A percentile compares a stretch with the other conserved stretches of the same genome.
Conservation (phyloP, 495 filamentous ascomycete genomes). For the Tuber calosporum region DNA sequence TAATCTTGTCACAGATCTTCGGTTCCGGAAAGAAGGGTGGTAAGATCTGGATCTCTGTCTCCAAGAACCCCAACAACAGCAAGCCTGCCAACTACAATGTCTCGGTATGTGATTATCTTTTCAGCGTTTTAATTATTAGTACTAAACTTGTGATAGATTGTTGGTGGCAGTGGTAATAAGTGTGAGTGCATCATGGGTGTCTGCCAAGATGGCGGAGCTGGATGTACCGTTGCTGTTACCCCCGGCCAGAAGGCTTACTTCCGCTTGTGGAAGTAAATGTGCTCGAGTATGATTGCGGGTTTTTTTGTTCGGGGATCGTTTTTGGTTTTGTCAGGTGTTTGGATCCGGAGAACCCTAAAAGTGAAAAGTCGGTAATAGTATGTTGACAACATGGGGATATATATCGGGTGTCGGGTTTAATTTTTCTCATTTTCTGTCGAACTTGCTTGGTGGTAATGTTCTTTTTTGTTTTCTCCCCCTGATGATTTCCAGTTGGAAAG, state of each 20-base stretch:
- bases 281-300: not conserved
- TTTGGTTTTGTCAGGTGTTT: not conserved
- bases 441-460: not conserved
- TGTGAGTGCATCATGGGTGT: conserved; percentile 58
- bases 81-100: conserved; percentile 52
- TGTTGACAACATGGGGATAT: not conserved
- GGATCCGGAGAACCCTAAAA: not conserved
- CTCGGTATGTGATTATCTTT: not conserved
- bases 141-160: not conserved
- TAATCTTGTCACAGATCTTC: conserved; percentile 51
- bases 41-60: conserved; percentile 73
- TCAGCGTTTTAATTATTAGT: not conserved
- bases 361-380: not conserved
- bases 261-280: conserved; percentile 8
- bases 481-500: not conserved
- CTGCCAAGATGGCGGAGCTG: conserved; percentile 3
- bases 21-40: conserved; percentile 65
- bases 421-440: not conserved
- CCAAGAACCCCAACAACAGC: conserved; percentile 56
- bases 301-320: conserved; percentile 9
- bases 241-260: conserved; percentile 13
- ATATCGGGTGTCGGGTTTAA: not conserved
- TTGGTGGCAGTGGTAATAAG: conserved; percentile 61
- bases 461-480: not conserved
- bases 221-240: conserved; percentile 30